A percentile compares a stretch with the other conserved stretches of the same genome.
Conservation (phyloP, 345 rosid species). For the Eucalyptus microcorys region DNA sequence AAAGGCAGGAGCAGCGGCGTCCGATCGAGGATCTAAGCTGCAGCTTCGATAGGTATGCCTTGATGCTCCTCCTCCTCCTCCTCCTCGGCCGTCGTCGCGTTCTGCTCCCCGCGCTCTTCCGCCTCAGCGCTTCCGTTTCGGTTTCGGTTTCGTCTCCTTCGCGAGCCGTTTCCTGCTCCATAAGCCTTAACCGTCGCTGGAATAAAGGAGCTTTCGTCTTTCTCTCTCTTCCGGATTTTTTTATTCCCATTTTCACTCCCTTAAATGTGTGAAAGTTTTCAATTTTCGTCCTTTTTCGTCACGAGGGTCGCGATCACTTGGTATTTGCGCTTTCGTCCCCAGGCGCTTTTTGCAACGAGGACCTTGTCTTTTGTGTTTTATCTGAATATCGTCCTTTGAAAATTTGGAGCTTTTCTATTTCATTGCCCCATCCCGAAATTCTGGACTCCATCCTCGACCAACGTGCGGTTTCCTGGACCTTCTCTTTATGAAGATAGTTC, state of each 20-base stretch:
- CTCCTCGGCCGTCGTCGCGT: not conserved
- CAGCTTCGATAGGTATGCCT: not conserved
- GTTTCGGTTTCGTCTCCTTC: not conserved
- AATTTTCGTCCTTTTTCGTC: not conserved
- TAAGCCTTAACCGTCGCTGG: not conserved
- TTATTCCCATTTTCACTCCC: not conserved
- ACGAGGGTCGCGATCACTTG: not conserved
- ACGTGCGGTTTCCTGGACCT: not conserved
- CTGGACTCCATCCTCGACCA: not conserved
- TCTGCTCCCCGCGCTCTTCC: not conserved
- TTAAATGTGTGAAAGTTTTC: not conserved
- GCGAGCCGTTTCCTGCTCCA: slow-evolving; percentile 11
- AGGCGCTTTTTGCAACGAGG: not conserved
- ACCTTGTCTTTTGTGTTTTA: not conserved
- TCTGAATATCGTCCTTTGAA: not conserved
- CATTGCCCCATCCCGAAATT: not conserved
- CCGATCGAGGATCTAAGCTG: not conserved
- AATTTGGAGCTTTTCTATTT: not conserved
- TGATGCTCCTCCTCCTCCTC: not conserved
- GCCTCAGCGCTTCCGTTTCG: not conserved
- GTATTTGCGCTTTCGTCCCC: not conserved
- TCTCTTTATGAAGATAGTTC: not conserved
- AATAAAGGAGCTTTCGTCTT: not conserved
- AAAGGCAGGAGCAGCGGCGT: not conserved
- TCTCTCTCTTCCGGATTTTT: not conserved